Evolutionary conservation across 805 yeast species (phyloP).

Genomic region (Candida boleticola): DNA sequence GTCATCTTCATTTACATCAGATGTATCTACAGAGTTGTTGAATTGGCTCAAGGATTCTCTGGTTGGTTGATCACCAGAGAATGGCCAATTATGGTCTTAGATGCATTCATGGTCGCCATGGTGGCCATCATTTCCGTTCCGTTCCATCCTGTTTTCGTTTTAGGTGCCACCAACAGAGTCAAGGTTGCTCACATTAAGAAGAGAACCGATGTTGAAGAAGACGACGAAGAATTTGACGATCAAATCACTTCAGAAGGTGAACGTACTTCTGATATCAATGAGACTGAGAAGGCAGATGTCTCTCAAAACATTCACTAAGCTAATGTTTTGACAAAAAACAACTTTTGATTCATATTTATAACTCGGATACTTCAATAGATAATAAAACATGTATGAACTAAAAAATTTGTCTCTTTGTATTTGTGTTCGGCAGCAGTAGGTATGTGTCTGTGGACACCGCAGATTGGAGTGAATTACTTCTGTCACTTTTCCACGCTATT

Average conservation of each 20-base stretch:
- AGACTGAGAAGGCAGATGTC: neutral
- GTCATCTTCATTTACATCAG: conserved; percentile 33
- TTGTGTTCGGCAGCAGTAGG: too few relatives aligned
- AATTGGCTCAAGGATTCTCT: conserved; percentile 35
- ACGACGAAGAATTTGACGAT: conserved; percentile 1
- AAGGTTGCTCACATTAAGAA: conserved; percentile 26
- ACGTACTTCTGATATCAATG: neutral
- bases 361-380: too few relatives aligned
- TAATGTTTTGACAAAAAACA: neutral
- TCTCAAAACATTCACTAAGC: neutral
- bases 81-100: conserved; percentile 35
- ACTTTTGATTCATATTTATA: too few relatives aligned
- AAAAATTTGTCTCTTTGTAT: too few relatives aligned
- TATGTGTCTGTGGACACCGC: too few relatives aligned
- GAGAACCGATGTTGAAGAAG: conserved; percentile 16
- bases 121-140: conserved; percentile 34
- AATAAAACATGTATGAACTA: too few relatives aligned
- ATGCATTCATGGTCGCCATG: conserved; percentile 36
- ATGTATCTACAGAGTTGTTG: conserved; percentile 40
- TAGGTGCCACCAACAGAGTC: conserved; percentile 28
- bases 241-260: neutral
- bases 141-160: conserved; percentile 38
- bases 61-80: conserved; percentile 39
- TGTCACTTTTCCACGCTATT: too few relatives aligned
- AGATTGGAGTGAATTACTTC: too few relatives aligned